Evolutionary conservation across 1,284 basidiomycete genomes (phyloP).

Genomic region (Apiotrichum sp.): DNA sequence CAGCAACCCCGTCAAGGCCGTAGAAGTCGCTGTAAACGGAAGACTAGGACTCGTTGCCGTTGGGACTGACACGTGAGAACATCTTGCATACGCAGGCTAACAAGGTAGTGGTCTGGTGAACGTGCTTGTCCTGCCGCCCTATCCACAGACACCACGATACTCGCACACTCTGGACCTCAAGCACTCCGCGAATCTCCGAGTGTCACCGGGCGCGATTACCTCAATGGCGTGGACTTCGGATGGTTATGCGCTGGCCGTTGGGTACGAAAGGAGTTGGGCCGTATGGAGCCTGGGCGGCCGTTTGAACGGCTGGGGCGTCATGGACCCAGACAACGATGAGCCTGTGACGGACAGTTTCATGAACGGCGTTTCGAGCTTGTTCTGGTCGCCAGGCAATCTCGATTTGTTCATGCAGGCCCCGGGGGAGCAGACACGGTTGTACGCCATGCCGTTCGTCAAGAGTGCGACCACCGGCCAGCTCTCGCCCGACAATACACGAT

Average conservation of each 20-base stretch:
- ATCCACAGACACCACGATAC: slow-evolving; percentile 20
- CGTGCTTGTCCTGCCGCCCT: slow-evolving; percentile 50
- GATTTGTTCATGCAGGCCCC: slow-evolving; percentile 66
- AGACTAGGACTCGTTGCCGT: slow-evolving; percentile 80
- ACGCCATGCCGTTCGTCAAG: slow-evolving; percentile 86
- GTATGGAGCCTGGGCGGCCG: slow-evolving; percentile 87
- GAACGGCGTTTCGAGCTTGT: slow-evolving; percentile 58
- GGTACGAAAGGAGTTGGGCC: slow-evolving; percentile 83
- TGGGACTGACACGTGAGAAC: slow-evolving; percentile 54
- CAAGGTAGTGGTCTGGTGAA: slow-evolving; percentile 51
- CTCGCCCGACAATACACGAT: slow-evolving; percentile 62
- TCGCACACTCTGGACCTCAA: slow-evolving; percentile 31
- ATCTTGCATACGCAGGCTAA: neutral
- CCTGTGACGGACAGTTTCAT: slow-evolving; percentile 68
- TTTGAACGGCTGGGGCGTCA: slow-evolving; percentile 57
- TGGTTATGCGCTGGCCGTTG: slow-evolving; percentile 94
- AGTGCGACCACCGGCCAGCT: slow-evolving; percentile 88
- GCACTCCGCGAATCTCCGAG: slow-evolving; percentile 38
- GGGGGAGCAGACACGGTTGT: slow-evolving; percentile 48
- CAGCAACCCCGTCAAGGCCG: slow-evolving; percentile 53
- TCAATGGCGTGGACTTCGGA: slow-evolving; percentile 87
- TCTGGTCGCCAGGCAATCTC: slow-evolving; percentile 85
- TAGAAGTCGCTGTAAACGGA: slow-evolving; percentile 62
- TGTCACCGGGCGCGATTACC: slow-evolving; percentile 61
- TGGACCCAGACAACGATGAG: slow-evolving; percentile 50